Percentiles rank a stretch among this genome's conserved stretches.
Evolutionary conservation across 1,284 basidiomycete genomes (phyloP).

Genomic region (Apiotrichum mycotoxinovorans): DNA sequence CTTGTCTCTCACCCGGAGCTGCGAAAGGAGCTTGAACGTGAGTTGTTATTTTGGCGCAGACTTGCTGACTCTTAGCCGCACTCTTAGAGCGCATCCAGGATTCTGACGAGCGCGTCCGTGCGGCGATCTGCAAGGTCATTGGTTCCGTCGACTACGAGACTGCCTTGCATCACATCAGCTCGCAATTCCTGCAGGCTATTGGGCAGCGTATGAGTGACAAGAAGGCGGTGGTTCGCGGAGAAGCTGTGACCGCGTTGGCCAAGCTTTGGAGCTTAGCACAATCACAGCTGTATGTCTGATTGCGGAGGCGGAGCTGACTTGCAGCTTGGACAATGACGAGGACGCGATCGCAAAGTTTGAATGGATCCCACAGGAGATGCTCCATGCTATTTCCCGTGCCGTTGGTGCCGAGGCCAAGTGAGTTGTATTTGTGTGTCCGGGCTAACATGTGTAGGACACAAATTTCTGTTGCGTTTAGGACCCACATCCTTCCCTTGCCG

Average conservation of each 20-base stretch:
- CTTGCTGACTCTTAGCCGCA: conserved; percentile 54
- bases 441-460: conserved; percentile 21
- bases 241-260: conserved; percentile 74
- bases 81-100: conserved; percentile 71
- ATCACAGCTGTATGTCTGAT: conserved; percentile 69
- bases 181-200: conserved; percentile 61
- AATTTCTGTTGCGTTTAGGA: conserved; percentile 53
- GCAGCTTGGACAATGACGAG: conserved; percentile 73
- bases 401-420: conserved; percentile 58
- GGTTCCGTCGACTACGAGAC: conserved; percentile 86
- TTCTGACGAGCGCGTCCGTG: conserved; percentile 86
- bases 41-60: conserved; percentile 17
- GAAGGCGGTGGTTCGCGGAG: conserved; percentile 74
- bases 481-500: conserved; percentile 78
- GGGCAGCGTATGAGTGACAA: conserved; percentile 77
- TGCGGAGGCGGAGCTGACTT: neutral
- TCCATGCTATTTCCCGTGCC: conserved; percentile 51
- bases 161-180: conserved; percentile 73
- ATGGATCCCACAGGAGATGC: conserved; percentile 85
- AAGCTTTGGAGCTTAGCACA: conserved; percentile 78
- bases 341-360: conserved; percentile 74
- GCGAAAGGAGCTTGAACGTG: conserved; percentile 67
- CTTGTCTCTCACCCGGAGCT: conserved; percentile 66
- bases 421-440: conserved; percentile 26
- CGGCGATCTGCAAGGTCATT: conserved; percentile 76